Percentiles rank a stretch among this genome's conserved stretches.
Evolutionary conservation across 257 asterid species (phyloP).

Genomic region (Gentiana macrophylla): DNA sequence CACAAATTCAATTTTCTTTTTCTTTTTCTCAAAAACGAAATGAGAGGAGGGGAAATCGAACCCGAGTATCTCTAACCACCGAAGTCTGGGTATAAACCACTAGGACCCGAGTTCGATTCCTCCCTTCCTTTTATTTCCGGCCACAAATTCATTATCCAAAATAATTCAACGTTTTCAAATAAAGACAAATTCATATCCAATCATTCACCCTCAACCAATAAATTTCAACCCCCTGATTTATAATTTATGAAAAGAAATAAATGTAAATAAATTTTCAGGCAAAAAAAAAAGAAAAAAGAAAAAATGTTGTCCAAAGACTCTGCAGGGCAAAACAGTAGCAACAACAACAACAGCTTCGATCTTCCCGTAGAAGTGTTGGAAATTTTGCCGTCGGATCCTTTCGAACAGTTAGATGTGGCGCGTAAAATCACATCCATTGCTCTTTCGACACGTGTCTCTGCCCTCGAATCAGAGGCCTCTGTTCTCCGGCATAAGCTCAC

Average conservation of each 20-base stretch:
- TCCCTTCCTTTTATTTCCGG: no score
- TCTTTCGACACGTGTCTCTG: slow-evolving; percentile 69
- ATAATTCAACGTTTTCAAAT: no score
- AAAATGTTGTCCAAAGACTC: slow-evolving; percentile 30
- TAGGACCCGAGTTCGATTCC: no score
- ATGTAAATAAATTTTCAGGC: not conserved
- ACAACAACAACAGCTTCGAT: slow-evolving; percentile 29
- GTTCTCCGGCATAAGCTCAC: slow-evolving; percentile 49
- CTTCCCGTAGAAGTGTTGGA: slow-evolving; percentile 72
- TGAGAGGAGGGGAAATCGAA: no score
- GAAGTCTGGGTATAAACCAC: no score
- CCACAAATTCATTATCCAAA: no score
- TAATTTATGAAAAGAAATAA: not conserved
- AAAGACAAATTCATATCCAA: not conserved
- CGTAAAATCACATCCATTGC: slow-evolving; percentile 96
- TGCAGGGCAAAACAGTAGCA: no score
- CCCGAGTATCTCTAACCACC: no score
- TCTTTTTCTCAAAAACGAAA: no score
- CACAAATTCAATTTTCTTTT: no score
- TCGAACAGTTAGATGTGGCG: slow-evolving; percentile 86
- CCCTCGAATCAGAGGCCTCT: slow-evolving; percentile 70
- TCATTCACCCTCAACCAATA: no score
- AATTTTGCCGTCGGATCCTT: slow-evolving; percentile 75
- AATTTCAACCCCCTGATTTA: no score
- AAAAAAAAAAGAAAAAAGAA: not conserved